Percentiles rank a stretch among this genome's conserved stretches.
Evolutionary conservation across 129 eudicot species (phyloP).

Genomic region (Sambucus nigra): DNA sequence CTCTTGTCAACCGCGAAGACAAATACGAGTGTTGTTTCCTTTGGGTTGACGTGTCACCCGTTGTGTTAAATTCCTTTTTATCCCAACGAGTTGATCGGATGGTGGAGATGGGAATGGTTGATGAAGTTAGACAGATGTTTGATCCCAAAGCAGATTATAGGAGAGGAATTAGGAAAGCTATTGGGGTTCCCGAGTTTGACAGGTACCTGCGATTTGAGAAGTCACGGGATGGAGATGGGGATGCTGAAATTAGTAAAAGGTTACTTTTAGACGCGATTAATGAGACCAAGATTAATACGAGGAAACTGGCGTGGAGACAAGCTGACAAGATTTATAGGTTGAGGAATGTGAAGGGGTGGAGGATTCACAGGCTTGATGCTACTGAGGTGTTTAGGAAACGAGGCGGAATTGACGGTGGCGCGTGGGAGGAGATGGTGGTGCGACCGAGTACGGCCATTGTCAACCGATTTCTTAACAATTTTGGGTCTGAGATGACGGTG

Average conservation of each 20-base stretch:
- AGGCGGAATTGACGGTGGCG: conserved; percentile 36
- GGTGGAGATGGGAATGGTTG: conserved; percentile 65
- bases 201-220: conserved; percentile 41
- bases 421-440: conserved; percentile 48
- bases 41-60: conserved; percentile 82
- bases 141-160: conserved; percentile 58
- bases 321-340: conserved; percentile 51
- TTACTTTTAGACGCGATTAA: conserved; percentile 44
- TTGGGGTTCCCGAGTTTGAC: conserved; percentile 81
- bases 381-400: conserved; percentile 44
- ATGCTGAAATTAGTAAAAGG: conserved; percentile 15
- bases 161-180: conserved; percentile 59
- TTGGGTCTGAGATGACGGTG: conserved; percentile 19
- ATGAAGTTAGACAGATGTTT: conserved; percentile 49
- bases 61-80: conserved; percentile 37
- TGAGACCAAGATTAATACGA: conserved; percentile 46
- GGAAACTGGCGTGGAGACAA: conserved; percentile 51
- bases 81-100: conserved; percentile 68
- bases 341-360: conserved; percentile 49
- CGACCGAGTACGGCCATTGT: conserved; percentile 39
- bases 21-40: conserved; percentile 69
- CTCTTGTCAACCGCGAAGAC: conserved; percentile 34
- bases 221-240: background rate
- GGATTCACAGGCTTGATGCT: conserved; percentile 66
- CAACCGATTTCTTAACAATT: conserved; percentile 33